A percentile compares a stretch with the other conserved stretches of the same genome.
These are phyloP conservation scores for Hamamelis virginiana DNA, from an alignment of 164 flowering plant genomes.

Conservation along the genomic window DNA sequence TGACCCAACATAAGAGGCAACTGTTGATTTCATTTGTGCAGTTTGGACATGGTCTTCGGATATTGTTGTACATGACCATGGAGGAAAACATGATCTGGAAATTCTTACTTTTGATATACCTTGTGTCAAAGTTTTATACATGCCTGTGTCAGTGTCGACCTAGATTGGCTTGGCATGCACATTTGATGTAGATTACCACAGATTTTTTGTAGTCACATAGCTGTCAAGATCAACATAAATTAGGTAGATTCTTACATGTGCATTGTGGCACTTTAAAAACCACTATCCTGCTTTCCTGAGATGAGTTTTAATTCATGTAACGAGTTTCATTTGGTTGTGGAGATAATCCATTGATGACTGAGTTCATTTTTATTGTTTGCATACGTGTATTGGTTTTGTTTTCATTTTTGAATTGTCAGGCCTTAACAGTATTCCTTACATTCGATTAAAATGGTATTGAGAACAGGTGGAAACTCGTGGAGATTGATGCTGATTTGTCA, in stretches of 20 bases:
- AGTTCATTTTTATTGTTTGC: neutral
- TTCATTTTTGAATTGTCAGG: neutral
- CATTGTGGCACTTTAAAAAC: neutral
- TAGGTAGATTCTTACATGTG: neutral
- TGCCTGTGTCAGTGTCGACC: too few relatives aligned
- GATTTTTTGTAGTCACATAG: too few relatives aligned
- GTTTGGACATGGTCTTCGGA: too few relatives aligned
- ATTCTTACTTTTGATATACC: too few relatives aligned
- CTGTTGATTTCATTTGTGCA: too few relatives aligned
- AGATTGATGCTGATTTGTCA: conserved; percentile 85
- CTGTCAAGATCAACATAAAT: neutral
- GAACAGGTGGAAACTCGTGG: conserved; percentile 94
- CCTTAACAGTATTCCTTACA: neutral
- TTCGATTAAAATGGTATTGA: conserved; percentile 3
- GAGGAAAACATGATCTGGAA: too few relatives aligned
- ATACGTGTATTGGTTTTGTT: neutral
- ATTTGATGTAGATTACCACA: too few relatives aligned
- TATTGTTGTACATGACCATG: too few relatives aligned
- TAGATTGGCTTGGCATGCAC: too few relatives aligned
- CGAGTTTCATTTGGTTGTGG: neutral
- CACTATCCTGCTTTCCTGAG: neutral
- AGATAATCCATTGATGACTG: too few relatives aligned
- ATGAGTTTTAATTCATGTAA: neutral
- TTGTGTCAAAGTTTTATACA: too few relatives aligned
- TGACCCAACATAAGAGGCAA: too few relatives aligned